Evolutionary conservation across 768 basidiomycete genomes (phyloP), one percentile per base, ranked within the genome.

Genomic region (Gelatoporia subvermispora): DNA sequence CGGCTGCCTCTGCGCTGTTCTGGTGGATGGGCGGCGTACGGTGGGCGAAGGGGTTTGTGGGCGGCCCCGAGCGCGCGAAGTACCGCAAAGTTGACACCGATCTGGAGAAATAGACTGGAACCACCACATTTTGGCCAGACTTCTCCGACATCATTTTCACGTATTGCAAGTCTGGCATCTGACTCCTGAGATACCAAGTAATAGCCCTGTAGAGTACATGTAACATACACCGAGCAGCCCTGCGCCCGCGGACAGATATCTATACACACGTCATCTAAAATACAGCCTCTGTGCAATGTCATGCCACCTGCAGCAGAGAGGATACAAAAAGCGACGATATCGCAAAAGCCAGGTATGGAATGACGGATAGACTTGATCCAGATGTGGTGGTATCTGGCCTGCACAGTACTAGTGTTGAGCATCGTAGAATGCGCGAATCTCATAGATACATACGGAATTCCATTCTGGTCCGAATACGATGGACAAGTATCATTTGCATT

Each of bases 1-100:
- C 75, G 21, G 64, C 74, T 17, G 70, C 68, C 15, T 73, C 60
- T 13, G 59, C 73, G 15, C 75, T 82, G 52, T 53, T 73, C 39
- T 79, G 73, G 72, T 66, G 78, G n/a, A 18, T 57, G 10, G 81
- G 82, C 22, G 80, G 79, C 17, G 36, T 74, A 51, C 73, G 73
- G 34, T 75, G 68, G 57, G 57, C 75, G 28, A 66, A 68, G 37
- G 68, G 73, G 23, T 45, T 74, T 45, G 41, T 81, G 42, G 69
- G 71, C 31, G 49, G 52, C 8, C 48, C 47, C 11, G 50, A 53
- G 46, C 45, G 57, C 20, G 54, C 57, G 8, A 41, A 50, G n/a
- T 58, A 58, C 40, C 57, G 53, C 42, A 48, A 46, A 36, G 40
- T 58, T 28, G 37, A 41, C 28, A 34, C 43, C 38, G 48, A 54